Percentiles rank a stretch among this genome's conserved stretches.
phyloP scores from a whole-genome alignment of 2,329 filamentous ascomycete genomes.

The Alternaria panax region DNA sequence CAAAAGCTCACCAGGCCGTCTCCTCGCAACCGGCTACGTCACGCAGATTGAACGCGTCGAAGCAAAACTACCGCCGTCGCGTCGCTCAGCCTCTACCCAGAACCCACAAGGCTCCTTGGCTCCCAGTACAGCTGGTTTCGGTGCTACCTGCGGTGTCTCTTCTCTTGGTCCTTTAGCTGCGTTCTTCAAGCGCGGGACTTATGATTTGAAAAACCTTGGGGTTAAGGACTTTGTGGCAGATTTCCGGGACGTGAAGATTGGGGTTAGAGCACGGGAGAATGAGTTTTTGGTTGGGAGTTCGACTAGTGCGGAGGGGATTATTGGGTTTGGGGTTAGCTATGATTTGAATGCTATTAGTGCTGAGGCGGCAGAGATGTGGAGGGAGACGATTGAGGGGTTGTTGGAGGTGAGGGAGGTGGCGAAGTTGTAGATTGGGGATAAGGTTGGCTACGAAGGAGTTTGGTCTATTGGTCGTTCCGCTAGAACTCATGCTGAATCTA shows the following conservation, averaged over 20 bases:
- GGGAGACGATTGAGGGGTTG: constrained; percentile 38
- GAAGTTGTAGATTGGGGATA: constrained; percentile 18
- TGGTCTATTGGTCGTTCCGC: too few relatives aligned
- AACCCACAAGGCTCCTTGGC: constrained; percentile 51
- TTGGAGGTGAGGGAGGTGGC: constrained; percentile 33
- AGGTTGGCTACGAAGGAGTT: not conserved
- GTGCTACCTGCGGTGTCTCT: constrained; percentile 56
- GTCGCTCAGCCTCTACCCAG: constrained; percentile 22
- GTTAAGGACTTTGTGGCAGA: constrained; percentile 51
- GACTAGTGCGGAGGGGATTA: constrained; percentile 45
- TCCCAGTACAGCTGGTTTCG: constrained; percentile 37
- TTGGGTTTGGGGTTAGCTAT: constrained; percentile 52
- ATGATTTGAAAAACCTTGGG: constrained; percentile 35
- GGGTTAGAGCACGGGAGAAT: constrained; percentile 54
- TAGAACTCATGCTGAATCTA: too few relatives aligned
- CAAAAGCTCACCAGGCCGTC: constrained; percentile 47
- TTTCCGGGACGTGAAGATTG: constrained; percentile 46
- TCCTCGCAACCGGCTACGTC: constrained; percentile 56
- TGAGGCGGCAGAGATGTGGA: constrained; percentile 42
- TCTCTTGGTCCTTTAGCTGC: constrained; percentile 51
- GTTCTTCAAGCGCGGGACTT: constrained; percentile 41
- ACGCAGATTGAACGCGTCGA: constrained; percentile 50
- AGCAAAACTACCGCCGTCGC: constrained; percentile 42
- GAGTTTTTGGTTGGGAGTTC: constrained; percentile 57
- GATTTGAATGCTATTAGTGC: constrained; percentile 51